Evolutionary conservation across 202 grass and related monocot genomes (phyloP), one percentile per base, ranked within the genome.

Genomic region (Zoysia matrella): DNA sequence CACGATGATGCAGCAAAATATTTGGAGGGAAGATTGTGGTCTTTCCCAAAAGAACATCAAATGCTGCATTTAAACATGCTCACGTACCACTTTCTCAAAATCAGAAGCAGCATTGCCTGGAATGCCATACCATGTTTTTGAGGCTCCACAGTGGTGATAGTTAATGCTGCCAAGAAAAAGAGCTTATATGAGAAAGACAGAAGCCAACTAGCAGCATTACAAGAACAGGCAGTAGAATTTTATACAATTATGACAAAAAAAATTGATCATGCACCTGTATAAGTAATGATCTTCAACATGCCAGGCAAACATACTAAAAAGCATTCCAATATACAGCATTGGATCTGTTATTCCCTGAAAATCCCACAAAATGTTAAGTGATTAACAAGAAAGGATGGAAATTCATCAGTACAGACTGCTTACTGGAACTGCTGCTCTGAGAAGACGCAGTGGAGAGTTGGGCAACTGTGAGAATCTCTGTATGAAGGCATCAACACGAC

Each of bases 201-300:
- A 82, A 74, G 47, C 42, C 55, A 89, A 8, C 42, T 70, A 76
- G 6, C 68, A 72, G 60, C n/a, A 51, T 68, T 7, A n/a, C 10
- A 77, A 85, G 39, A 67, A 81, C 71, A 74, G 43, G 51, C 7
- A 84, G 41, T 47, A 73, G 40, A 73, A 83, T 64, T 15, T 43
- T 22, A 15, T 8, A 49, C 53, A 42, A 50, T 68, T 15, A 88
- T 64, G 45, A 55, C 2, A 45, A 63, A 82, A 66, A 65, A 11
- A 65, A 68, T 40, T 30, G 80, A 64, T 75, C 76, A 56, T 64
- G 53, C 69, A 94, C 89, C 92, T 94, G 71, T 89, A 94, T 54
- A 94, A 60, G 83, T 91, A 94, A 79, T 94, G 92, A 52, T 94
- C 92, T 91, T 94, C 92, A 53, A 94, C 92, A 56, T 94, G 92